Conservation (phyloP, 2,329 filamentous ascomycete species). For the Aspergillus hortae region DNA sequence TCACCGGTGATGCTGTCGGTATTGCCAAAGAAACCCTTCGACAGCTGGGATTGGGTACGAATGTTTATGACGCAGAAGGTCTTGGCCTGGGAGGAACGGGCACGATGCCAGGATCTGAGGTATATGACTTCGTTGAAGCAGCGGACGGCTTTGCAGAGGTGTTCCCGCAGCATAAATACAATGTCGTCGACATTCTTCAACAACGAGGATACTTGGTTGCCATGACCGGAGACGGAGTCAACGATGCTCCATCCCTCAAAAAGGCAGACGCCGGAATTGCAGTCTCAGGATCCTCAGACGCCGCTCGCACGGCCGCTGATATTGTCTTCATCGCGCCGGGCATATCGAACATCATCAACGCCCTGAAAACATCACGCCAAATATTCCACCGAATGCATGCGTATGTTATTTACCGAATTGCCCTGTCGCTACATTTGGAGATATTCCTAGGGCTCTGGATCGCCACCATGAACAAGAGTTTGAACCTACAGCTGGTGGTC, state of each 20-base stretch:
- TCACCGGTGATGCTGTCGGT: conserved; percentile 90
- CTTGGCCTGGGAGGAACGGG: conserved; percentile 85
- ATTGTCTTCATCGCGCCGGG: conserved; percentile 91
- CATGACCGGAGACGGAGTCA: conserved; percentile 96
- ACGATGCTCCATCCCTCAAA: conserved; percentile 88
- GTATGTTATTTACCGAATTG: conserved; percentile 93
- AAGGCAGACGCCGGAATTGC: conserved; percentile 97
- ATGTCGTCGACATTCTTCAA: conserved; percentile 88
- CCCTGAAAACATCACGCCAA: conserved; percentile 86
- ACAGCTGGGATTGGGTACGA: conserved; percentile 86
- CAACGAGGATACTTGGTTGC: conserved; percentile 90
- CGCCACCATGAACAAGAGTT: conserved; percentile 75
- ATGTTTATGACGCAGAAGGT: conserved; percentile 90
- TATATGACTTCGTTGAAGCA: conserved; percentile 93
- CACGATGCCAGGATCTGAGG: conserved; percentile 89
- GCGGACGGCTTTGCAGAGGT: conserved; percentile 94
- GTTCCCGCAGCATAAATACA: conserved; percentile 94
- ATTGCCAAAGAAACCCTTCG: conserved; percentile 90
- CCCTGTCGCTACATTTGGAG: conserved; percentile 84
- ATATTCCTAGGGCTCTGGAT: conserved; percentile 92
- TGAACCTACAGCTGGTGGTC: conserved; percentile 84
- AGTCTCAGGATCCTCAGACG: conserved; percentile 87
- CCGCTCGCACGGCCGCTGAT: conserved; percentile 84
- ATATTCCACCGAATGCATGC: conserved; percentile 98
- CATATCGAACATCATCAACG: conserved; percentile 88